Evolutionary conservation across 2,329 filamentous ascomycete genomes (phyloP), one percentile per base, ranked within the genome.

Genomic region (Penicillium sp.): DNA sequence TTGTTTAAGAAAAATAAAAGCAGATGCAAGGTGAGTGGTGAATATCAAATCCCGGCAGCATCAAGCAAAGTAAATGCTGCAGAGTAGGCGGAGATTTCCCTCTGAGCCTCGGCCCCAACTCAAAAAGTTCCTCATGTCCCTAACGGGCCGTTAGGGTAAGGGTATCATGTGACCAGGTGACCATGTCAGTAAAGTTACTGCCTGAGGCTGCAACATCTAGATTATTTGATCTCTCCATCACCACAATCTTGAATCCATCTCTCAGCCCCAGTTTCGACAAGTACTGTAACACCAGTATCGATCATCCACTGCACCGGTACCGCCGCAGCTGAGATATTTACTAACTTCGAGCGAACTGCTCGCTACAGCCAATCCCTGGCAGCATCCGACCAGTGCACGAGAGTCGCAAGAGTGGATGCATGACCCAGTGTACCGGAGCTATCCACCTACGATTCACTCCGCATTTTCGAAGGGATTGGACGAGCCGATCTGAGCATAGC

Each of bases 131-230:
- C 22, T 15, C 45, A 17, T 53, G 45, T 24, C 54, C 58, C 54
- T 61, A 65, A 63, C 58, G 42, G 62, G 57, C 51, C 44, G 45
- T 56, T 63, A 66, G 64, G 64, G 65, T 35, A 63, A 66, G 65
- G 64, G 64, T 51, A 56, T 26, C 37, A 12, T n/a, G 1, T 26
- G 19, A 42, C 37, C 64, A 66, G 28, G 62, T 65, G 62, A 65
- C 40, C 30, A 1, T 2, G n/a, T 2, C 10, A 12, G 1, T 1
- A 8, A 33, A 33, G 12, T 33, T 5, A 1, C 10, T 55, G 53
- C 38, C 53, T 55, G 37, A 55, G 53, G 49, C 49, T 3, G 4
- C 10, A 19, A 22, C 24, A 3, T 24, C 10, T 22, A 15, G 49
- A 51, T 22, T 49, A 26, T 33, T 6, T 50, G 28, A 12, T 50